Conservation (phyloP, 257 asterid species). For the Nicotiana noctiflora region DNA sequence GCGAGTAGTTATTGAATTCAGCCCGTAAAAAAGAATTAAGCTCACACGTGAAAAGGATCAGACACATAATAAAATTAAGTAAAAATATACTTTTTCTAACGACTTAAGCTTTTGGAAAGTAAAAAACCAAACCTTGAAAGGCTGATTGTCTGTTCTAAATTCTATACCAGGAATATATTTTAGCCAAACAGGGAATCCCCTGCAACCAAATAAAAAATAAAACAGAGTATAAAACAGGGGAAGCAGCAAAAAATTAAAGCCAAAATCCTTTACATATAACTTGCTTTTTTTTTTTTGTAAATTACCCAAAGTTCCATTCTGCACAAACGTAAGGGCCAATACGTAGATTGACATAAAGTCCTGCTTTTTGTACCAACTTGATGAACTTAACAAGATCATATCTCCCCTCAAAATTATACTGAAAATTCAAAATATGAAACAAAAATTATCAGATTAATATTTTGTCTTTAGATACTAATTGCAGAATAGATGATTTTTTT, state of each 20-base stretch:
- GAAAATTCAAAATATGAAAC: conserved; percentile 5
- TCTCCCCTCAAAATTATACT: conserved; percentile 75
- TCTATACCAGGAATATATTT: conserved; percentile 81
- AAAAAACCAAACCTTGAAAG: conserved; percentile 53
- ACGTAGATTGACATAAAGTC: conserved; percentile 86
- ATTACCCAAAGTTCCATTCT: conserved; percentile 93
- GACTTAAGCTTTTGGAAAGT: not conserved
- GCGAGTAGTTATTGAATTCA: not conserved
- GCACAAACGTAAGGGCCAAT: conserved; percentile 91
- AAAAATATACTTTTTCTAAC: not conserved
- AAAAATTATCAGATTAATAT: not conserved
- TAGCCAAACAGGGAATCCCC: conserved; percentile 98
- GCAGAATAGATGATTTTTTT: no score
- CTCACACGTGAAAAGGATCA: no score
- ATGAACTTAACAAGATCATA: conserved; percentile 75
- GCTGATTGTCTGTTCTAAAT: conserved; percentile 77
- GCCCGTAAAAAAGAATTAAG: not conserved
- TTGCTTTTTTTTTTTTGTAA: not conserved
- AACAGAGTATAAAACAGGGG: conserved; percentile 28
- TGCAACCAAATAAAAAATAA: conserved; percentile 28
- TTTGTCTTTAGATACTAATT: no score
- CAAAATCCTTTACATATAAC: not conserved
- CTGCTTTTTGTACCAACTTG: conserved; percentile 75
- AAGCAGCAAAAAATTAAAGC: not conserved
- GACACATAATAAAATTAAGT: not conserved